Percentiles rank a stretch among this genome's conserved stretches.
phyloP scores from a whole-genome alignment of 495 filamentous ascomycete species.

The Hypoxylon fragiforme region DNA sequence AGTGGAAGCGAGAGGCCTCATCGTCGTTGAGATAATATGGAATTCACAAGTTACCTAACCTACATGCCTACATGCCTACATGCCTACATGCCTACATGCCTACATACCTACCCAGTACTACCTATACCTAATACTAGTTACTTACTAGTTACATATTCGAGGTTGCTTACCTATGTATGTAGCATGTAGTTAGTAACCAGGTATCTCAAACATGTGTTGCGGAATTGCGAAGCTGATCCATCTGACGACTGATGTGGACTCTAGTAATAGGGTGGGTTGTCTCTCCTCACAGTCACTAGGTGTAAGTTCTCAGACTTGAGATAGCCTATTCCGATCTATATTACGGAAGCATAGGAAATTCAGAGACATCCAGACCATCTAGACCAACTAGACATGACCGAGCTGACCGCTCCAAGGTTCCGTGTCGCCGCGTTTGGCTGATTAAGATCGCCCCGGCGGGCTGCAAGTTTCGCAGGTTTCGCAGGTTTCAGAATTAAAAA shows the following conservation, averaged over 20 bases:
- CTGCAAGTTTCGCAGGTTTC: no score
- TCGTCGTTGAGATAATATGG: no score
- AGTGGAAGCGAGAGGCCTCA: no score
- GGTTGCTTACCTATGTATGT: no score
- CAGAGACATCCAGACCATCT: neutral
- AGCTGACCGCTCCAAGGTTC: constrained; percentile 33
- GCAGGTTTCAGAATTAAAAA: constrained; percentile 29
- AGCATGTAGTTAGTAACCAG: neutral
- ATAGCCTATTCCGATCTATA: constrained; percentile 15
- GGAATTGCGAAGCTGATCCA: neutral
- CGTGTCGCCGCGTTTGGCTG: constrained; percentile 11
- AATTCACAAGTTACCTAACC: no score
- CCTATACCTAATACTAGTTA: neutral
- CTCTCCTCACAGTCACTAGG: neutral
- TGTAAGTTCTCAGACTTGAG: neutral
- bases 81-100: neutral
- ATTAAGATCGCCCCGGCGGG: constrained; percentile 35
- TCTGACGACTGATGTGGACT: neutral
- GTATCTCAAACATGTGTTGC: neutral
- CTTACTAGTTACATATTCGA: no score
- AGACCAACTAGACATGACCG: constrained; percentile 9
- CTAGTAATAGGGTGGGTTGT: neutral
- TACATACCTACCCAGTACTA: neutral
- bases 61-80: no score
- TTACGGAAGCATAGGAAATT: neutral